These are phyloP conservation scores for Hypomontagnella monticulosa DNA, from an alignment of 495 filamentous ascomycete species.

Conservation along the genomic window DNA sequence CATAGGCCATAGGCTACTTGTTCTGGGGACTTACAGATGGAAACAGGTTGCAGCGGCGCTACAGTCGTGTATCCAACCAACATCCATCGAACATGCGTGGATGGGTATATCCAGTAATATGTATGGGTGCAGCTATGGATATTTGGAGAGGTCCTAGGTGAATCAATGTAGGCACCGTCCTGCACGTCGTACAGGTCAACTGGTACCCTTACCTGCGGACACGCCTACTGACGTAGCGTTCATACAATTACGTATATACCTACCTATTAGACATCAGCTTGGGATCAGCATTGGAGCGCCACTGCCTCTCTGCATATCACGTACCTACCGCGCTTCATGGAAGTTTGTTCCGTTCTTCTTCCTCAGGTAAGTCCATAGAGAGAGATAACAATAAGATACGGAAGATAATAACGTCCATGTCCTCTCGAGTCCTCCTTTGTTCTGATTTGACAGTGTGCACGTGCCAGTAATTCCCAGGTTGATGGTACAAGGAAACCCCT, in stretches of 20 bases:
- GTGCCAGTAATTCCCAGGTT: constrained; percentile 1
- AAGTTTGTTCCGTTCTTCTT: too few species aligned
- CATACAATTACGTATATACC: constrained; percentile 8
- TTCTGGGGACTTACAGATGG: constrained; percentile 6
- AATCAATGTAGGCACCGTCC: too few species aligned
- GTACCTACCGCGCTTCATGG: too few species aligned
- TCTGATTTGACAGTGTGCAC: constrained; percentile 3
- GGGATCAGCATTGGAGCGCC: constrained; percentile 1
- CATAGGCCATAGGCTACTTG: neutral
- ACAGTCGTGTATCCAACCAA: constrained; percentile 29
- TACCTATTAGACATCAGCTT: neutral
- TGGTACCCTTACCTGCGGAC: too few species aligned
- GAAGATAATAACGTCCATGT: neutral
- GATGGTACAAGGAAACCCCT: neutral
- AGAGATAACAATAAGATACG: neutral
- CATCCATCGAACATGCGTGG: neutral
- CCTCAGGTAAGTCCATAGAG: neutral
- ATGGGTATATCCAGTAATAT: neutral
- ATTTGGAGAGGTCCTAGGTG: too few species aligned
- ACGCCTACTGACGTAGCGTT: neutral
- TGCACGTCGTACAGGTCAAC: too few species aligned
- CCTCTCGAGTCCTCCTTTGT: constrained; percentile 2
- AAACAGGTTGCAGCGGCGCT: constrained; percentile 30
- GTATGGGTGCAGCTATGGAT: neutral
- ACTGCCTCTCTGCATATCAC: constrained; percentile 6